phyloP scores from a whole-genome alignment of 78 protist species.

The Emiliania huxleyi region DNA sequence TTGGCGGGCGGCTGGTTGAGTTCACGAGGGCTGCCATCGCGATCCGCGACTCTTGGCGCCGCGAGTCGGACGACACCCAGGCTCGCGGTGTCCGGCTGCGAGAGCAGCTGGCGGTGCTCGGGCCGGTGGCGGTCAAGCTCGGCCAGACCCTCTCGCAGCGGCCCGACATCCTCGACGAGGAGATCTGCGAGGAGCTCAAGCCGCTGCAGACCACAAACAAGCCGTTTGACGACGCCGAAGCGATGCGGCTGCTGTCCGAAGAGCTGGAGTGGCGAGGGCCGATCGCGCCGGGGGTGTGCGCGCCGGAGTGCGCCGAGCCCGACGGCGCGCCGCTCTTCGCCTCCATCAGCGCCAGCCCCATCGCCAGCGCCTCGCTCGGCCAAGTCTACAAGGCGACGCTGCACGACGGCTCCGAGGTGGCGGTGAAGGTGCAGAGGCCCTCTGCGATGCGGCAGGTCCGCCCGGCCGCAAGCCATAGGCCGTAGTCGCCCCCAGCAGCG shows the following conservation, averaged over 20 bases:
- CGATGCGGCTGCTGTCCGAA: background rate
- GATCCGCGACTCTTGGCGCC: background rate
- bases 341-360: background rate
- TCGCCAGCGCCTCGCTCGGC: background rate
- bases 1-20: background rate
- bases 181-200: conserved; percentile 14
- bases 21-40: background rate
- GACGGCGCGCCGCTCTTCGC: background rate
- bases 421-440: conserved; percentile 22
- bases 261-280: background rate
- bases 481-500: no score
- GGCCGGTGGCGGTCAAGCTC: conserved; percentile 12
- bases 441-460: background rate
- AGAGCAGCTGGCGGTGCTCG: background rate
- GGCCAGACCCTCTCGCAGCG: conserved; percentile 30
- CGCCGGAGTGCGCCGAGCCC: background rate
- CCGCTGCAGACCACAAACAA: conserved; percentile 2
- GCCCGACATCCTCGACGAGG: background rate
- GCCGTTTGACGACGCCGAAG: background rate
- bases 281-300: background rate
- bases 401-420: background rate
- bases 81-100: background rate
- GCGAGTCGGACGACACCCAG: background rate
- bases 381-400: background rate
- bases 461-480: no score